Conservation (phyloP, 495 filamentous ascomycete genomes). For the Lophiostoma macrostomum region DNA sequence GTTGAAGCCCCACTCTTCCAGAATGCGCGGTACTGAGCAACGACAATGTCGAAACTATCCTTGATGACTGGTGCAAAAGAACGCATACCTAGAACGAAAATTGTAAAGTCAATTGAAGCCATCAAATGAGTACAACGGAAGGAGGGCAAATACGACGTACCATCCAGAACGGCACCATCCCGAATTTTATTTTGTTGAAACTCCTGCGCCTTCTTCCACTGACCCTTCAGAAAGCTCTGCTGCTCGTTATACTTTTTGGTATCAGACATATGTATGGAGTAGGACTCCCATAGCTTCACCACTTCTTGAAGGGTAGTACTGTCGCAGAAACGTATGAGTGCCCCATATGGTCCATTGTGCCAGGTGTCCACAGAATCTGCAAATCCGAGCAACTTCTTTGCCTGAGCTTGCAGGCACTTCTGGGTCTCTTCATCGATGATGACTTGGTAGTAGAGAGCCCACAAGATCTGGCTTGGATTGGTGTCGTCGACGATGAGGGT, state of each 20-base stretch:
- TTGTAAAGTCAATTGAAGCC: too few relatives aligned
- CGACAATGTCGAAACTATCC: background rate
- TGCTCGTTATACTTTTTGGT: background rate
- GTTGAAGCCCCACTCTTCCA: background rate
- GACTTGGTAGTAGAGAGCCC: conserved; percentile 1
- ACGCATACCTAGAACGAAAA: too few relatives aligned
- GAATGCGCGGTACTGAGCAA: background rate
- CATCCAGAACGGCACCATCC: background rate
- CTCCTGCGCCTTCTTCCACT: background rate
- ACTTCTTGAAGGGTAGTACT: background rate
- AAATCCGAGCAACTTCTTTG: background rate
- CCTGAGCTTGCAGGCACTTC: background rate
- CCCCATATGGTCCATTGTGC: background rate
- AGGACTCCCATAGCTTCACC: conserved; percentile 1
- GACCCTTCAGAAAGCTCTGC: background rate
- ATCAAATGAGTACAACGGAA: too few relatives aligned
- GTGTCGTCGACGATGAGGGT: background rate
- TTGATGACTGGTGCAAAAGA: background rate
- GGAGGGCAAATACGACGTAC: too few relatives aligned
- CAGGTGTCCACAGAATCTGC: background rate
- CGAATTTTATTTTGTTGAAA: background rate
- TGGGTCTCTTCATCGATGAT: background rate
- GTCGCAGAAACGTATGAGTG: conserved; percentile 1
- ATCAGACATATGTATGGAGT: background rate
- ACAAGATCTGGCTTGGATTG: too few relatives aligned